These are phyloP conservation scores for Myxozyma vanderwaltii DNA, from an alignment of 805 yeast genomes.

Conservation along the genomic window DNA sequence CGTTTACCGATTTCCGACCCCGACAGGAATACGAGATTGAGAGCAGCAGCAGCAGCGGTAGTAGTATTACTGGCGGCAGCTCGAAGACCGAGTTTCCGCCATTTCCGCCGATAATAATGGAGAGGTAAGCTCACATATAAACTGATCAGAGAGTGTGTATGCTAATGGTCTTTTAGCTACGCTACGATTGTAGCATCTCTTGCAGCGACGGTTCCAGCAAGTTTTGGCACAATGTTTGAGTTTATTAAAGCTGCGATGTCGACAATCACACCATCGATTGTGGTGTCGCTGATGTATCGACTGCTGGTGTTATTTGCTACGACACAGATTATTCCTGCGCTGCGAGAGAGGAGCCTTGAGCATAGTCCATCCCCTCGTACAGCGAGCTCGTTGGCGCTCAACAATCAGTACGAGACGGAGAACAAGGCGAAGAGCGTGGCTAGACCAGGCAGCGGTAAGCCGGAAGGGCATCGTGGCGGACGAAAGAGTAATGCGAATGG, in stretches of 20 bases:
- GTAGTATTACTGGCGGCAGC: too few relatives aligned
- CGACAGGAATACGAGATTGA: neutral
- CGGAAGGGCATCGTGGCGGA: neutral
- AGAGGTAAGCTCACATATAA: constrained; percentile 34
- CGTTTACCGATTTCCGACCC: constrained; percentile 79
- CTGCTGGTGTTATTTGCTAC: constrained; percentile 86
- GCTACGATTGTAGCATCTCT: constrained; percentile 42
- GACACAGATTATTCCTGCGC: constrained; percentile 85
- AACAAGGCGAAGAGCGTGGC: neutral
- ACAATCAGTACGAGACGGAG: neutral
- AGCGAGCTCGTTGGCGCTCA: neutral
- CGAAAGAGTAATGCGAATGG: neutral
- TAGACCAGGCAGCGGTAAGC: neutral
- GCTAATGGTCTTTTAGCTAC: constrained; percentile 36
- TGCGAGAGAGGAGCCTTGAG: constrained; percentile 41
- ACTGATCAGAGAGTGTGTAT: neutral
- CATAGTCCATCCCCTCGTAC: constrained; percentile 3
- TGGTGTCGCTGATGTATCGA: constrained; percentile 80
- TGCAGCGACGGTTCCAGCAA: constrained; percentile 47
- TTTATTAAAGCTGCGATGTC: constrained; percentile 53
- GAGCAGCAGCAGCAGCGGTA: neutral
- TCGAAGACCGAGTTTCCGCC: constrained; percentile 32
- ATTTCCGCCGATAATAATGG: constrained; percentile 45
- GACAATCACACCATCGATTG: constrained; percentile 77
- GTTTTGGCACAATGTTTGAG: constrained; percentile 46